Conservation (phyloP, 495 filamentous ascomycete species). For the Apiosordaria backusii region DNA sequence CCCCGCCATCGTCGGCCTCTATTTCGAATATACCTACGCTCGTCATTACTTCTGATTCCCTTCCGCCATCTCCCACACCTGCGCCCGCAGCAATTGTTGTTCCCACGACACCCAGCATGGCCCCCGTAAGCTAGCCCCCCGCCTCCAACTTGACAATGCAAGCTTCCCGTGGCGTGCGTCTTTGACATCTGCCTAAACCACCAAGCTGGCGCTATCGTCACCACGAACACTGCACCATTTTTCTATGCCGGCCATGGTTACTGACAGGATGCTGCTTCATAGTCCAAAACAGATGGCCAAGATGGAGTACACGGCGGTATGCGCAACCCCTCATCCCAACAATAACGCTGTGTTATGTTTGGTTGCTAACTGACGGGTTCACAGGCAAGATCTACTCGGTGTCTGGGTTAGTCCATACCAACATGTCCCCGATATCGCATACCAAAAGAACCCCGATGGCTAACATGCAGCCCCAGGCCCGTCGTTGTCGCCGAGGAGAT, state of each 20-base stretch:
- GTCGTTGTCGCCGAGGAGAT: slow-evolving; percentile 97
- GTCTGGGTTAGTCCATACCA: slow-evolving; percentile 59
- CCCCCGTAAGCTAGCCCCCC: slow-evolving; percentile 48
- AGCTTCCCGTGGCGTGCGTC: slow-evolving; percentile 5
- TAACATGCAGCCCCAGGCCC: slow-evolving; percentile 55
- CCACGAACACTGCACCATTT: background rate
- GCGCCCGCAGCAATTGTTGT: slow-evolving; percentile 32
- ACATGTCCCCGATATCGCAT: background rate
- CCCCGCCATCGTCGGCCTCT: slow-evolving; percentile 24
- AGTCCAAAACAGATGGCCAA: slow-evolving; percentile 35
- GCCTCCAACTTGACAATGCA: slow-evolving; percentile 6
- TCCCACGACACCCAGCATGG: slow-evolving; percentile 52
- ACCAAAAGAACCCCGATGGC: slow-evolving; percentile 16
- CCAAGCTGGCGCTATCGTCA: background rate
- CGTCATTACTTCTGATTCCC: slow-evolving; percentile 24
- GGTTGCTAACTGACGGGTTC: slow-evolving; percentile 37
- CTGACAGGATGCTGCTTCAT: background rate
- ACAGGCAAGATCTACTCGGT: slow-evolving; percentile 72
- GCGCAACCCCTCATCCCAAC: slow-evolving; percentile 6
- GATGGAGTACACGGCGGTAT: slow-evolving; percentile 39
- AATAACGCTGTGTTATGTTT: background rate
- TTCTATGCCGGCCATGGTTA: background rate
- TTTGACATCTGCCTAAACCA: background rate
- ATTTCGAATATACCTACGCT: slow-evolving; percentile 20
- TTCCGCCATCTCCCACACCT: slow-evolving; percentile 27